Percentiles rank a stretch among this genome's conserved stretches.
Conservation (phyloP, 2,329 filamentous ascomycete genomes). For the Penicillium brasilianum region DNA sequence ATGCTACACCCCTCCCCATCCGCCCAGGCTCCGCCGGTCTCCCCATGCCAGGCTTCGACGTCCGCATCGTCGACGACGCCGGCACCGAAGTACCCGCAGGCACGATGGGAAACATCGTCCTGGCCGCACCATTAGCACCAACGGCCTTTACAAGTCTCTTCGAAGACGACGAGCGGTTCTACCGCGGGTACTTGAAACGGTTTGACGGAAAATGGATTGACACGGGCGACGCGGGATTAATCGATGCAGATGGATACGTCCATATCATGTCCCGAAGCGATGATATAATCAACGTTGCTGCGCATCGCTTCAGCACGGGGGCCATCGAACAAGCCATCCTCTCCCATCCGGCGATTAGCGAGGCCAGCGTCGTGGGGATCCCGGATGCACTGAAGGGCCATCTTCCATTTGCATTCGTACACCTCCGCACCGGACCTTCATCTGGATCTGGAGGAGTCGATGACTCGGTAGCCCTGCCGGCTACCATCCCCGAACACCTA, state of each 20-base stretch:
- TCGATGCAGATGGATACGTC: constrained; percentile 73
- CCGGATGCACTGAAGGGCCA: constrained; percentile 88
- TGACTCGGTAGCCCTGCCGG: constrained; percentile 50
- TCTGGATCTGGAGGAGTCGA: not conserved
- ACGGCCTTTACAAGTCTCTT: constrained; percentile 86
- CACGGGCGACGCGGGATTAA: constrained; percentile 86
- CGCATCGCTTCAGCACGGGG: constrained; percentile 86
- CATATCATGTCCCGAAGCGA: constrained; percentile 71
- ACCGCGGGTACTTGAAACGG: constrained; percentile 79
- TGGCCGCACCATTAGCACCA: constrained; percentile 80
- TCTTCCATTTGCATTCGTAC: constrained; percentile 87
- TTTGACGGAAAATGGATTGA: constrained; percentile 86
- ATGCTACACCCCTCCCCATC: constrained; percentile 60
- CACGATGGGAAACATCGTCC: constrained; percentile 88
- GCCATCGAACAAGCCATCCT: constrained; percentile 91
- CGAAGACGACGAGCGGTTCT: constrained; percentile 84
- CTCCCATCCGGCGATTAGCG: constrained; percentile 76
- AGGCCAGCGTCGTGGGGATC: constrained; percentile 84
- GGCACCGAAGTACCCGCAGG: constrained; percentile 73
- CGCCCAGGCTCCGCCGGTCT: constrained; percentile 89
- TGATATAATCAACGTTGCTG: constrained; percentile 95
- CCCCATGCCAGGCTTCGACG: constrained; percentile 88
- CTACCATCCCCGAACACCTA: constrained; percentile 48
- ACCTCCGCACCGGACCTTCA: constrained; percentile 52
- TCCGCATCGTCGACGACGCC: constrained; percentile 79